These are phyloP conservation scores for Lepiota venenata DNA, from an alignment of 768 basidiomycete species.

Conservation along the genomic window DNA sequence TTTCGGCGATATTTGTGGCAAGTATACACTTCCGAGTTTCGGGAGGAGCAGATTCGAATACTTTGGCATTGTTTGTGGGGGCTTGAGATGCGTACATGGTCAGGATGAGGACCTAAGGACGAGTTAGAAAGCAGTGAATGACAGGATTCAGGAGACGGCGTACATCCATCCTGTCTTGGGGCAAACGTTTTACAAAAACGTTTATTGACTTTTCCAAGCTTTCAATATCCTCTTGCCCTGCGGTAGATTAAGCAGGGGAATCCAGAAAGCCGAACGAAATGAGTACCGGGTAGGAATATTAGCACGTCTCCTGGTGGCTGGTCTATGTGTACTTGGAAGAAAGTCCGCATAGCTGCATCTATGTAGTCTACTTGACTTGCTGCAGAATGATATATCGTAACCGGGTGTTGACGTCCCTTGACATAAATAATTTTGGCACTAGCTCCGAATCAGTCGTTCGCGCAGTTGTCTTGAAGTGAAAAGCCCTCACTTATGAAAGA, in stretches of 20 bases:
- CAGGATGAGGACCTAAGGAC: constrained; percentile 60
- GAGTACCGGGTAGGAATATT: constrained; percentile 83
- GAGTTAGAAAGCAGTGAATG: not conserved
- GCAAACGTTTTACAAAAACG: constrained; percentile 66
- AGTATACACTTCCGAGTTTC: constrained; percentile 88
- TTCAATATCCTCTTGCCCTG: constrained; percentile 97
- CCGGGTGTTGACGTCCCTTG: constrained; percentile 90
- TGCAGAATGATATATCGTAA: constrained; percentile 77
- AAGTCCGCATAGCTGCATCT: constrained; percentile 86
- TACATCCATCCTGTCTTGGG: constrained; percentile 52
- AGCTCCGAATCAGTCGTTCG: not conserved
- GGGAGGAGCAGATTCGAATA: constrained; percentile 64
- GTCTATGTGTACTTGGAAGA: constrained; percentile 89
- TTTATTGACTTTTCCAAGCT: constrained; percentile 73
- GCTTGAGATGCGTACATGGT: constrained; percentile 89
- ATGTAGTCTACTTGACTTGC: constrained; percentile 78
- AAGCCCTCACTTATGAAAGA: constrained; percentile 71
- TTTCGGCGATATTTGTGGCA: constrained; percentile 98
- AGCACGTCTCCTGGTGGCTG: constrained; percentile 84
- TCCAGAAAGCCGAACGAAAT: not conserved
- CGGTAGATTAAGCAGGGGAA: not conserved
- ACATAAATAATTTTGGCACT: constrained; percentile 90
- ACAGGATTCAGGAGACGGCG: constrained; percentile 1
- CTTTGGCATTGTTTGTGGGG: constrained; percentile 69
- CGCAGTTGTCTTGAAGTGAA: not conserved